These are phyloP conservation scores for Lonicera japonica DNA, from an alignment of 129 eudicot species.

Conservation along the genomic window DNA sequence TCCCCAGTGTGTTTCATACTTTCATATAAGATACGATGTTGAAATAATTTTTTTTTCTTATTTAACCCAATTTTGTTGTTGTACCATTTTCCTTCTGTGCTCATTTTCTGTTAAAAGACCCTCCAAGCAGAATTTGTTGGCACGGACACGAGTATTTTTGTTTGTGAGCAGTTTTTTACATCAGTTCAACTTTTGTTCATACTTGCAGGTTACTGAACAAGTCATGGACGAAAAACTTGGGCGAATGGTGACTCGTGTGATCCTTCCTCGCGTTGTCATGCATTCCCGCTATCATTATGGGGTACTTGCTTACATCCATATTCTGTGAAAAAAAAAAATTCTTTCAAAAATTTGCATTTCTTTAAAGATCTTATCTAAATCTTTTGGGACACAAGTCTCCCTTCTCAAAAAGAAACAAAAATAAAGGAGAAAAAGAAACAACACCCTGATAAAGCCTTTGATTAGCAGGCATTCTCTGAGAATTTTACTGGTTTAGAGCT, in stretches of 20 bases:
- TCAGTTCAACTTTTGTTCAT: neutral
- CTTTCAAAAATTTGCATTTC: neutral
- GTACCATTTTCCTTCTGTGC: too few species aligned
- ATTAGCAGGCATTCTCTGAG: constrained; percentile 75
- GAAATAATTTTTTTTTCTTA: too few species aligned
- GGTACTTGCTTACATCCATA: constrained; percentile 33
- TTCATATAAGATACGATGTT: too few species aligned
- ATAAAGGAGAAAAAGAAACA: neutral
- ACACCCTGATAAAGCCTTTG: constrained; percentile 3
- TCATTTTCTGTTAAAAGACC: neutral
- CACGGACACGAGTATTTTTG: too few species aligned
- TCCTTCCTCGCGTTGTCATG: constrained; percentile 97
- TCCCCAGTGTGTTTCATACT: too few species aligned
- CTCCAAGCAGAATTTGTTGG: neutral
- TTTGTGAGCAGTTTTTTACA: neutral
- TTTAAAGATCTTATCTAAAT: neutral
- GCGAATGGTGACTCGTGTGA: constrained; percentile 85
- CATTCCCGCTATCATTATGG: constrained; percentile 96
- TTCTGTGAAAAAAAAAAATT: neutral
- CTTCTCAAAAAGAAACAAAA: neutral
- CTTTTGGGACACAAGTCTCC: neutral
- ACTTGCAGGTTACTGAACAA: constrained; percentile 64
- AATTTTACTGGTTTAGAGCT: constrained; percentile 95
- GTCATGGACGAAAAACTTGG: constrained; percentile 86
- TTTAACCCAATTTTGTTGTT: too few species aligned